Evolutionary conservation across 2,329 filamentous ascomycete genomes (phyloP).

Genomic region (Malbranchea zuffiana): DNA sequence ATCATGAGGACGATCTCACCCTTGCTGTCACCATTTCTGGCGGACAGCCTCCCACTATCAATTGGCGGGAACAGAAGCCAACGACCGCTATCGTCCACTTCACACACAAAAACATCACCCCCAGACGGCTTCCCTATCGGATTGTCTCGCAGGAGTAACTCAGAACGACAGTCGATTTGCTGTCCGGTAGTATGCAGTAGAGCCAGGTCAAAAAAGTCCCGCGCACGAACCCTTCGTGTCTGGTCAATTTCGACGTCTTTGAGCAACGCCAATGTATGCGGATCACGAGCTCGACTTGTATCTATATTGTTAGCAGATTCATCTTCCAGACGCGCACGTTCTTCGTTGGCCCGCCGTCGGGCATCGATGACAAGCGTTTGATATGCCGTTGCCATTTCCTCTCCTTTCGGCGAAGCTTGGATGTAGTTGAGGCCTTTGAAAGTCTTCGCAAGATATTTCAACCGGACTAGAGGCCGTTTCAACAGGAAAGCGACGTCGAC

Average conservation of each 20-base stretch:
- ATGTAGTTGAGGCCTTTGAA: slow-evolving; percentile 51
- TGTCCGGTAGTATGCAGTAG: slow-evolving; percentile 83
- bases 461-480: slow-evolving; percentile 73
- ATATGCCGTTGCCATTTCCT: slow-evolving; percentile 51
- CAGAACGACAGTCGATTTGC: slow-evolving; percentile 75
- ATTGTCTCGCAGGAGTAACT: slow-evolving; percentile 76
- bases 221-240: slow-evolving; percentile 71
- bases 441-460: slow-evolving; percentile 79
- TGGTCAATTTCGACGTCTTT: slow-evolving; percentile 61
- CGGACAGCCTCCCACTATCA: slow-evolving; percentile 61
- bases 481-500: slow-evolving; percentile 90
- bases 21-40: slow-evolving; percentile 60
- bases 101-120: slow-evolving; percentile 85
- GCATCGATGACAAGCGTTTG: slow-evolving; percentile 65
- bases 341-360: slow-evolving; percentile 61
- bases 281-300: slow-evolving; percentile 65
- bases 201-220: slow-evolving; percentile 81
- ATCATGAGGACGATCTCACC: slow-evolving; percentile 80
- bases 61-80: slow-evolving; percentile 92
- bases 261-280: slow-evolving; percentile 62
- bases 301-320: slow-evolving; percentile 80
- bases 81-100: slow-evolving; percentile 63
- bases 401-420: slow-evolving; percentile 41
- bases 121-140: slow-evolving; percentile 52
- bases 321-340: slow-evolving; percentile 64